Base-by-base conservation (phyloP, 2,329 filamentous ascomycete species). In the Colletotrichum sp. region DNA sequence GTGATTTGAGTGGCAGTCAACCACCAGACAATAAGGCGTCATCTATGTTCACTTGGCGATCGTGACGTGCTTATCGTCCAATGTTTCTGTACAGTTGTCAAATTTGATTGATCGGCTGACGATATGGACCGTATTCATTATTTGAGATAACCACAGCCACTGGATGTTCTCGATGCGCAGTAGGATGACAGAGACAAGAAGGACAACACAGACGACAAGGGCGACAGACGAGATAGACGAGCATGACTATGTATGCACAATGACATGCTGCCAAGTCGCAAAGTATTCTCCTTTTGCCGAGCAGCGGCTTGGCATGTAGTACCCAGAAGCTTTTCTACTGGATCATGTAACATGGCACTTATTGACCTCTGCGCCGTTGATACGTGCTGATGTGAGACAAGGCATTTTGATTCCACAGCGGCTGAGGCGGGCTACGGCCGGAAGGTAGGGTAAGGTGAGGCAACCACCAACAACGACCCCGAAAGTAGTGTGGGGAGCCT, bases 261-360 rank as follows among this genome's bases (percentile, higher is more conserved):
- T 21, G 43, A 52, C n/a, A 52, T 13, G 0, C 43, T 52, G 43
- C 43, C n/a, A 21, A 52, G n/a, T 52, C 43, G 43, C n/a, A 52
- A 52, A 13, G 4, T 21, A 7, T 52, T 21, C 43, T 52, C 43
- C 43, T 52, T 48, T 0, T 52, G 43, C 43, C 10, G n/a, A 52
- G 0, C n/a, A 52, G n/a, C 43, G 43, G 43, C 43, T 52, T 21
- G 43, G 43, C 43, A n/a, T 43, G 9, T 2, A 12, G 39, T 12
- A 48, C 39, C 0, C 9, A 48, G 5, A 48, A 0, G 9, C 39
- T n/a, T n/a, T 48, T 0, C 3, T 0, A 21, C 10, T 52, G 3
- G 39, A 52, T 13, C 10, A 52, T 0, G 43, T 52, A 52, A 21
- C n/a, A 7, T 7, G 43, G 43, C 12, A 48, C 3, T 4, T n/a